Evolutionary conservation across 805 yeast species (phyloP).

Genomic region (Candida maltosa): DNA sequence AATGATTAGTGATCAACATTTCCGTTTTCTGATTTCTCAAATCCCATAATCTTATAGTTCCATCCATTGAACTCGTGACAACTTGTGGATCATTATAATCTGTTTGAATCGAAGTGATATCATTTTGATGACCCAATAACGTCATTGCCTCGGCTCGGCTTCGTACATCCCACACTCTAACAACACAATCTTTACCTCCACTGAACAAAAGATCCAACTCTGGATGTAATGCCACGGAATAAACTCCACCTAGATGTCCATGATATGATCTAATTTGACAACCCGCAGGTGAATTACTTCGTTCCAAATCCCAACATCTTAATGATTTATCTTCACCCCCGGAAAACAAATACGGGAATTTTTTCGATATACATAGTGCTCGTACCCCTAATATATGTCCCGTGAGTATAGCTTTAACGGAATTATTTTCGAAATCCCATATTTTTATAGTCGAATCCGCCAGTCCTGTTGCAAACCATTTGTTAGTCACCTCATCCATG

Average conservation of each 20-base stretch:
- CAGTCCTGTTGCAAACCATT: slow-evolving; percentile 91
- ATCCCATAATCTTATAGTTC: slow-evolving; percentile 89
- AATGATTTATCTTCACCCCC: slow-evolving; percentile 92
- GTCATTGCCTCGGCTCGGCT: slow-evolving; percentile 72
- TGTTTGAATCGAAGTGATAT: slow-evolving; percentile 66
- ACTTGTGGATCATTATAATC: slow-evolving; percentile 82
- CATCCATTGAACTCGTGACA: slow-evolving; percentile 77
- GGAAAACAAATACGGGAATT: slow-evolving; percentile 85
- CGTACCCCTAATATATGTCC: slow-evolving; percentile 92
- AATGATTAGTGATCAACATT: slow-evolving; percentile 78
- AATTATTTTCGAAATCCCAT: slow-evolving; percentile 78
- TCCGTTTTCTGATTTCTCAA: slow-evolving; percentile 71
- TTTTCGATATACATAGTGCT: slow-evolving; percentile 64
- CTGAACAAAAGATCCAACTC: slow-evolving; percentile 78
- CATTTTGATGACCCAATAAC: slow-evolving; percentile 75
- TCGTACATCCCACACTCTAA: slow-evolving; percentile 92
- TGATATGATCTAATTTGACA: slow-evolving; percentile 75
- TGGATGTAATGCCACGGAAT: slow-evolving; percentile 82
- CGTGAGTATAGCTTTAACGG: slow-evolving; percentile 69
- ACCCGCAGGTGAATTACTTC: slow-evolving; percentile 56
- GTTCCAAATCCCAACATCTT: slow-evolving; percentile 94
- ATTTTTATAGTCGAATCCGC: slow-evolving; percentile 84
- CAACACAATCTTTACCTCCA: slow-evolving; percentile 85
- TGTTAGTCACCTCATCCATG: slow-evolving; percentile 76
- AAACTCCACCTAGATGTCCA: slow-evolving; percentile 91